Evolutionary conservation across 139 green algal genomes (phyloP).

Genomic region (Monoraphidium neglectum): DNA sequence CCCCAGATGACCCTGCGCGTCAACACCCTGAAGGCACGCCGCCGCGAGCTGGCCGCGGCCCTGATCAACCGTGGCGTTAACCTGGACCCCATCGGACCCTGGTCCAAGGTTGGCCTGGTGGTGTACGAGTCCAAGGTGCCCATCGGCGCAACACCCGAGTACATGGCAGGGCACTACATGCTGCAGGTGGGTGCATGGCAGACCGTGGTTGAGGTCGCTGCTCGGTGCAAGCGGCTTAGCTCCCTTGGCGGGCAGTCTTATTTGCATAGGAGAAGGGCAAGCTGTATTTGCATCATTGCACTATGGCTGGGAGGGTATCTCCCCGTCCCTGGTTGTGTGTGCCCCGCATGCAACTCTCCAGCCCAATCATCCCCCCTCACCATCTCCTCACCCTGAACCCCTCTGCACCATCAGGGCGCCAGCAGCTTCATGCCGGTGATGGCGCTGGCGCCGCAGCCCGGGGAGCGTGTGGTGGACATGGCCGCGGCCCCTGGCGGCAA

Average conservation of each 20-base stretch:
- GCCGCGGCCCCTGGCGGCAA: conserved; percentile 98
- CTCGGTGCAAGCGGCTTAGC: no score
- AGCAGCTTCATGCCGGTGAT: conserved; percentile 98
- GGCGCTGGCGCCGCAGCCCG: conserved; percentile 91
- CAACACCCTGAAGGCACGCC: conserved; percentile 95
- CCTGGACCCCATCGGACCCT: conserved; percentile 97
- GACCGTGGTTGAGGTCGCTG: no score
- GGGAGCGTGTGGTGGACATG: conserved; percentile 94
- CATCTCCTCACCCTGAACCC: no score
- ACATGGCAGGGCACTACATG: conserved; percentile 99
- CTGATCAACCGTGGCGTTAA: conserved; percentile 97
- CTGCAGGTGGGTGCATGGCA: conserved; percentile 75
- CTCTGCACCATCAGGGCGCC: conserved; percentile 67
- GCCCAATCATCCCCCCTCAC: no score
- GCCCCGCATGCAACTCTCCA: no score
- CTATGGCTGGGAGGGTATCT: no score
- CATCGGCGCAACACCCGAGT: conserved; percentile 98
- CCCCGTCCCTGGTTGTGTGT: no score
- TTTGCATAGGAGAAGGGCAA: no score
- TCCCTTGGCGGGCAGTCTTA: no score
- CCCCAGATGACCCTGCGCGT: conserved; percentile 71
- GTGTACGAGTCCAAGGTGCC: conserved; percentile 97
- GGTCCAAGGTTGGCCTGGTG: conserved; percentile 95
- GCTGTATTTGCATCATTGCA: no score
- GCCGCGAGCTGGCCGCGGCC: conserved; percentile 90